phyloP scores from a whole-genome alignment of 1,139 yeast species.

The Blastobotrys buckinghamii region DNA sequence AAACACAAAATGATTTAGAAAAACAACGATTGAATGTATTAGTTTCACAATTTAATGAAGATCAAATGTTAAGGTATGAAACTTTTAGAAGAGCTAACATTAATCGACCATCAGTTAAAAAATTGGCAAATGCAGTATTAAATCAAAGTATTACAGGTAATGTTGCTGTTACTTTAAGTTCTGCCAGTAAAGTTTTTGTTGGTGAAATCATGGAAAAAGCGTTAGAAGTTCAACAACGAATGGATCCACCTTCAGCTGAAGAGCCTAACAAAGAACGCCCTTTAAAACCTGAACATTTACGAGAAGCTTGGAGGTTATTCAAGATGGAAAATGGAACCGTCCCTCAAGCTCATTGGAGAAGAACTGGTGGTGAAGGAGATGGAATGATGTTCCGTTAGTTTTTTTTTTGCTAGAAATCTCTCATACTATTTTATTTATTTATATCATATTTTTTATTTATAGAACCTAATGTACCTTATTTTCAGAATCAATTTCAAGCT shows the following conservation, averaged over 20 bases:
- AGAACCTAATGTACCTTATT: too few species aligned
- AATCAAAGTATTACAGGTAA: slow-evolving; percentile 83
- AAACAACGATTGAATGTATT: slow-evolving; percentile 57
- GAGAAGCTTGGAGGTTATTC: slow-evolving; percentile 84
- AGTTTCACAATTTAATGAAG: slow-evolving; percentile 67
- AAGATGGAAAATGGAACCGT: slow-evolving; percentile 61
- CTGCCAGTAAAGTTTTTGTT: slow-evolving; percentile 79
- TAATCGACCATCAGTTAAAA: slow-evolving; percentile 73
- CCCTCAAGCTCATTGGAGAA: slow-evolving; percentile 59
- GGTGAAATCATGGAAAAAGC: slow-evolving; percentile 87
- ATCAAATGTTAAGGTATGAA: slow-evolving; percentile 84
- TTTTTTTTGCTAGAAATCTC: neutral
- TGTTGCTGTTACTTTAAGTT: slow-evolving; percentile 76
- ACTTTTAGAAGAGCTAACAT: slow-evolving; percentile 79
- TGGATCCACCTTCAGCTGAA: slow-evolving; percentile 28
- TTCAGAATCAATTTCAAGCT: too few species aligned
- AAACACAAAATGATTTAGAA: slow-evolving; percentile 23
- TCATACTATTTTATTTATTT: neutral
- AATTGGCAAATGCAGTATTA: slow-evolving; percentile 69
- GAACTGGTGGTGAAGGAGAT: slow-evolving; percentile 66
- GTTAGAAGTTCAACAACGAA: slow-evolving; percentile 44
- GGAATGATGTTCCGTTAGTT: slow-evolving; percentile 56
- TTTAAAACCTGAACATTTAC: slow-evolving; percentile 71
- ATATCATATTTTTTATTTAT: too few species aligned
- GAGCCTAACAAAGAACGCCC: slow-evolving; percentile 46